phyloP scores from a whole-genome alignment of 2,329 filamentous ascomycete species.

The Shiraia bambusicola region DNA sequence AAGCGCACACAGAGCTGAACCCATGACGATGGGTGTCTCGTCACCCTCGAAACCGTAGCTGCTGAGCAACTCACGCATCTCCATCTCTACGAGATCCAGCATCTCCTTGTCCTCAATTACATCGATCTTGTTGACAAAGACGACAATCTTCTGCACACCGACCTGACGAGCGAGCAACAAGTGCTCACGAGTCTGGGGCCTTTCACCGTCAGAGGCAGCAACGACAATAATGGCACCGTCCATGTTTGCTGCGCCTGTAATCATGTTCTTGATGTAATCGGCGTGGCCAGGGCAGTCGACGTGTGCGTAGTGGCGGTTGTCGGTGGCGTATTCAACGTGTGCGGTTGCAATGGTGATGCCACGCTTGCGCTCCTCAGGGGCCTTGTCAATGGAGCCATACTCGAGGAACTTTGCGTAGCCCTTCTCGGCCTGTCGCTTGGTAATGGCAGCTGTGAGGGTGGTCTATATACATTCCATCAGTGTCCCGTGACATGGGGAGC shows the following conservation, averaged over 20 bases:
- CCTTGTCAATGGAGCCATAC: slow-evolving; percentile 98
- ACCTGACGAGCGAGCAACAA: slow-evolving; percentile 96
- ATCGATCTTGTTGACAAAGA: slow-evolving; percentile 99
- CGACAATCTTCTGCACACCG: slow-evolving; percentile 95
- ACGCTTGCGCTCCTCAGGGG: slow-evolving; percentile 98
- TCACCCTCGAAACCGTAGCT: slow-evolving; percentile 98
- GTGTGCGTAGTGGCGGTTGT: slow-evolving; percentile 95
- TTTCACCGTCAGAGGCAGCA: slow-evolving; percentile 96
- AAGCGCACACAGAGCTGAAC: slow-evolving; percentile 91
- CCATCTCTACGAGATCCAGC: slow-evolving; percentile 99
- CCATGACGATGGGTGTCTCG: slow-evolving; percentile 94
- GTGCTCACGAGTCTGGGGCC: slow-evolving; percentile 99
- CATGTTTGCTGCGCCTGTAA: slow-evolving; percentile 99
- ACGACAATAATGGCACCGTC: slow-evolving; percentile 98
- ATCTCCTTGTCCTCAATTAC: slow-evolving; percentile 97
- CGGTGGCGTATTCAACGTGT: slow-evolving; percentile 97
- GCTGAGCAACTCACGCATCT: slow-evolving; percentile 95
- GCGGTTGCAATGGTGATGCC: slow-evolving; percentile 99
- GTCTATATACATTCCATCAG: slow-evolving; percentile 60
- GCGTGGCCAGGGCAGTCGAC: slow-evolving; percentile 99
- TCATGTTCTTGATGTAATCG: slow-evolving; percentile 99
- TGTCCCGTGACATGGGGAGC: slow-evolving; percentile 16
- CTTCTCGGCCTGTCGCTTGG: slow-evolving; percentile 95
- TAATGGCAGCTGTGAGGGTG: slow-evolving; percentile 96
- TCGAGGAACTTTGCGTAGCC: slow-evolving; percentile 93